Evolutionary conservation across 2,329 filamentous ascomycete genomes (phyloP).

Genomic region (Botrytis elliptica): DNA sequence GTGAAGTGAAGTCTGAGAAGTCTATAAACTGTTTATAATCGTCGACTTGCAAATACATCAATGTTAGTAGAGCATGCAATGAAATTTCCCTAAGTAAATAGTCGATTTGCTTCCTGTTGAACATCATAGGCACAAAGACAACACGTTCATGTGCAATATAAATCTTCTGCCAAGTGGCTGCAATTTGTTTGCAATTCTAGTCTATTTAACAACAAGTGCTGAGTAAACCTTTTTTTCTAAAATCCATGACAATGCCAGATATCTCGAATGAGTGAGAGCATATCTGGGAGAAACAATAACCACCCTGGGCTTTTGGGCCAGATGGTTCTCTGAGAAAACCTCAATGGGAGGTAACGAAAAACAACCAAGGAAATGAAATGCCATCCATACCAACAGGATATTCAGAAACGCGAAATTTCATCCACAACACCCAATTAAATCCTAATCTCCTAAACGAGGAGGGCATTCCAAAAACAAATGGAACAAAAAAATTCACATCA

Average conservation of each 20-base stretch:
- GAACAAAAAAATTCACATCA: too few relatives aligned
- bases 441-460: too few relatives aligned
- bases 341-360: too few relatives aligned
- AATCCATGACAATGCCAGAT: background rate
- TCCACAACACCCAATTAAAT: too few relatives aligned
- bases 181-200: background rate
- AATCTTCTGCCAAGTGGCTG: background rate
- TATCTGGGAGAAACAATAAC: background rate
- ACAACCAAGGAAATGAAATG: too few relatives aligned
- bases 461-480: too few relatives aligned
- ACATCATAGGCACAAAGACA: background rate
- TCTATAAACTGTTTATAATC: background rate
- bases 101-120: background rate
- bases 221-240: background rate
- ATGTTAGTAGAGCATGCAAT: background rate
- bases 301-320: background rate
- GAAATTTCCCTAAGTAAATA: background rate
- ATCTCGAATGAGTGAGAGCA: background rate
- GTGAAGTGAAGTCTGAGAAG: background rate
- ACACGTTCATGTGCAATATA: background rate
- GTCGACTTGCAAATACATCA: too few relatives aligned
- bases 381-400: too few relatives aligned
- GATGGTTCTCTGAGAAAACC: background rate
- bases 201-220: background rate
- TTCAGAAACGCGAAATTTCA: too few relatives aligned